phyloP scores from a whole-genome alignment of 495 filamentous ascomycete genomes.

The Hypomontagnella submonticulosa region DNA sequence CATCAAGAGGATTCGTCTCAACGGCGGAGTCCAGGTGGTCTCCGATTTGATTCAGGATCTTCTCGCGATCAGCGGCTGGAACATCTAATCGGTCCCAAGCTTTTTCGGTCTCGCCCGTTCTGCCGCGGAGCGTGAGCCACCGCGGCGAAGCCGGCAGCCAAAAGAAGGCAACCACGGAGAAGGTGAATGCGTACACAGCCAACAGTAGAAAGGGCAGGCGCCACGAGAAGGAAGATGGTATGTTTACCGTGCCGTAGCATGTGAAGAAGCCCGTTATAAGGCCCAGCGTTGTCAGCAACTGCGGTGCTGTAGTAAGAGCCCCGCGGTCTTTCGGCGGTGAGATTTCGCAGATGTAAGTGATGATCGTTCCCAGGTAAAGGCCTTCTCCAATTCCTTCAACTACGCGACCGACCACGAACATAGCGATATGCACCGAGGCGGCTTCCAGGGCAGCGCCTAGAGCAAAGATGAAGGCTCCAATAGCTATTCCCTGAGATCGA shows the following conservation, averaged over 20 bases:
- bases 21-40: slow-evolving; percentile 22
- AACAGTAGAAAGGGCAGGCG: slow-evolving; percentile 64
- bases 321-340: slow-evolving; percentile 65
- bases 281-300: slow-evolving; percentile 65
- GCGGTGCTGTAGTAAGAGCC: slow-evolving; percentile 65
- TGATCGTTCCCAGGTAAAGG: slow-evolving; percentile 66
- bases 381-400: slow-evolving; percentile 70
- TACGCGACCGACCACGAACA: slow-evolving; percentile 67
- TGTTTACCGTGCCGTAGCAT: slow-evolving; percentile 66
- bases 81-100: slow-evolving; percentile 42
- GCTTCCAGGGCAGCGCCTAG: slow-evolving; percentile 65
- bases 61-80: slow-evolving; percentile 41
- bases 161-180: slow-evolving; percentile 50
- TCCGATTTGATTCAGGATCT: slow-evolving; percentile 40
- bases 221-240: slow-evolving; percentile 65
- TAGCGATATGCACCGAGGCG: slow-evolving; percentile 58
- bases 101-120: slow-evolving; percentile 31
- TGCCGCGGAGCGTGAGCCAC: slow-evolving; percentile 55
- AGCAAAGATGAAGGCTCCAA: slow-evolving; percentile 65
- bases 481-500: slow-evolving; percentile 62
- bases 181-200: slow-evolving; percentile 54
- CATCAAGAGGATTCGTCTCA: slow-evolving; percentile 17
- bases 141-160: slow-evolving; percentile 56
- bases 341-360: slow-evolving; percentile 70
- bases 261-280: slow-evolving; percentile 68